Percentiles rank a stretch among this genome's conserved stretches.
Conservation (phyloP, 176 grass and related monocot species). For the Pontederia paniculata region DNA sequence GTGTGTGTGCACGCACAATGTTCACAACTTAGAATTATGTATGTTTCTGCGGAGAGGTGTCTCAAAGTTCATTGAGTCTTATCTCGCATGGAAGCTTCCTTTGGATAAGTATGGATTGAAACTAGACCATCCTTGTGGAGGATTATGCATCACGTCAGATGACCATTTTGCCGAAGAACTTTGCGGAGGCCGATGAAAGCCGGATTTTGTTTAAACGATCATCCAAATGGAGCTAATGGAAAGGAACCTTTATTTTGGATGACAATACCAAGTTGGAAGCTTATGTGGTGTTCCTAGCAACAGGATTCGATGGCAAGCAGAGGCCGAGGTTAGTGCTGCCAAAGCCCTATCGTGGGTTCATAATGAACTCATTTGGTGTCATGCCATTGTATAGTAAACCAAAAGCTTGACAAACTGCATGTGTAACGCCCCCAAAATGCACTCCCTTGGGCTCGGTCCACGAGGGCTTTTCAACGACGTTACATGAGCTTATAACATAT, state of each 20-base stretch:
- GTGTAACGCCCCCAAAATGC: no score
- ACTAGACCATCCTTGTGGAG: conserved; percentile 90
- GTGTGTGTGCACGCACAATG: no score
- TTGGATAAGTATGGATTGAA: no score
- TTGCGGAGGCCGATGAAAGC: conserved; percentile 61
- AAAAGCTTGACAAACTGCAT: no score
- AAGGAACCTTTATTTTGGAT: conserved; percentile 50
- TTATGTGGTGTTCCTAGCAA: conserved; percentile 84
- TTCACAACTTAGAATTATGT: no score
- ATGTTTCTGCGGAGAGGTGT: no score
- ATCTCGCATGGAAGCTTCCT: no score
- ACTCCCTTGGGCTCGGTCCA: no score
- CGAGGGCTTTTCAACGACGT: no score
- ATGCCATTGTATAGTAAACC: conserved; percentile 81
- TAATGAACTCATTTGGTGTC: conserved; percentile 46
- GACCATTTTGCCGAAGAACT: conserved; percentile 92
- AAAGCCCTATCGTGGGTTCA: conserved; percentile 38
- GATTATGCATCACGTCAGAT: conserved; percentile 96
- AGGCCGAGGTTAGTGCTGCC: conserved; percentile 53
- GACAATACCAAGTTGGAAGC: conserved; percentile 59
- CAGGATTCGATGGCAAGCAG: no score
- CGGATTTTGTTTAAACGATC: conserved; percentile 46
- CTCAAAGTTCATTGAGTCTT: no score
- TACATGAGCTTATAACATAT: no score
- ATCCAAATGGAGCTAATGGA: conserved; percentile 64